Evolutionary conservation across 768 basidiomycete genomes (phyloP), one percentile per base, ranked within the genome.

Genomic region (Xerocomellus intermedius): DNA sequence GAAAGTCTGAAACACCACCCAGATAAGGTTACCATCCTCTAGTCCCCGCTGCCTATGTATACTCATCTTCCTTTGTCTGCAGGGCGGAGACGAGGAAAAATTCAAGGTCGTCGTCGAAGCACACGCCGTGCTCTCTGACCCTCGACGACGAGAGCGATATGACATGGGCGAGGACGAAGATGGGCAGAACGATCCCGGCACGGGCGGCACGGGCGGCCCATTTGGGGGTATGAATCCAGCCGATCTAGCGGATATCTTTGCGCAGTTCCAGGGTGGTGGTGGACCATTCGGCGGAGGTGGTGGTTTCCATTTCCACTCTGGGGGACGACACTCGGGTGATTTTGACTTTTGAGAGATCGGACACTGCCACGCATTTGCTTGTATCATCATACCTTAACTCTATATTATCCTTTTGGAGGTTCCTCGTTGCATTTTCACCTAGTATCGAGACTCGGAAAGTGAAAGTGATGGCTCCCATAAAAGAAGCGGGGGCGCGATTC

Each of bases 41-140:
- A 13, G 35, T 52, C 32, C 39, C 17, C 14, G n/a, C 14, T 45
- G 24, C 36, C 26, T 4, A 58, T 35, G 5, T 10, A 14, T 45
- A 62, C 51, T 62, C 49, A 59, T 17, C 30, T 41, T 44, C 21
- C 33, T 26, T 30, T 17, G 22, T 52, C 35, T 66, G 35, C 57
- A 91, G 86, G 94, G 95, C 26, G 95, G 95, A 28, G 91, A 94
- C 67, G 94, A 96, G 64, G 96, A 97, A 67, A 89, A 91, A 63
- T 98, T 98, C 82, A 97, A 98, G 72, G 79, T 93, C 21, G 86
- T 92, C 30, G 83, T 78, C 1, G 93, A 94, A 70, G 90, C 91
- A 3, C 79, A 94, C 58, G 81, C 83, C 8, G 87, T 94, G 4
- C 83, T 94, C 3, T 91, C 89, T 0, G 93, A 94, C 61, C 80